Base-by-base conservation (phyloP, 768 basidiomycete genomes). In the Hemileccinum impolitum region DNA sequence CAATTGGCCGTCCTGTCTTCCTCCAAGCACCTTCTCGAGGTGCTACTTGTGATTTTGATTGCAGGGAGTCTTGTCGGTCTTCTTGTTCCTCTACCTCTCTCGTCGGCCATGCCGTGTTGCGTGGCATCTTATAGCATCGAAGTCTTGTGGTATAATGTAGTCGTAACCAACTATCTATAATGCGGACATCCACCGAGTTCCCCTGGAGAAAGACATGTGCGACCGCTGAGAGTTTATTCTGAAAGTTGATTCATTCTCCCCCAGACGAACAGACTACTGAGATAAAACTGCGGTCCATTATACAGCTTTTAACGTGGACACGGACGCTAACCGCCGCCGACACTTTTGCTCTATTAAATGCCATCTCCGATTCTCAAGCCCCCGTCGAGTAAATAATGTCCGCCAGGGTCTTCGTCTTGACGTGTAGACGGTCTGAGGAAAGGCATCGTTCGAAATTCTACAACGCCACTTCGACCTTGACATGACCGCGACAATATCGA, bases 11-110 rank as follows among this genome's bases (percentile, higher is more conserved):
- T 84, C 79, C 50, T 73, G 74, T 46, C 77, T 91, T 42, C 87
- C 89, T 31, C 89, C 89, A 1, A 82, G 80, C 65, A 81, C 82
- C 9, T 91, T 87, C 67, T 89, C 89, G 45, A 79, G 87, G 55
- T 91, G 87, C 64, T 91, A 89, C 61, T 65, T 80, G 45, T 89
- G 57, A 69, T 40, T 46, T 44, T 49, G 28, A 17, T 31, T 41
- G 42, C 28, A 34, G 41, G 31, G 34, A 34, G 38, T 17, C 39
- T 21, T 47, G 49, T 47, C 44, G 39, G 42, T 47, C 48, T 57
- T 60, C 45, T 65, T 61, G 51, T 19, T 37, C 15, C 31, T 34
- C 31, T 35, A 45, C 38, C 15, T 40, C 35, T 32, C 42, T 23
- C 39, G 23, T 35, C 32, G 21, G 21, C n/a, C 41, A 31, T 51